Evolutionary conservation across 169 alveolate species (phyloP).

Genomic region (Plasmodium ovale): DNA sequence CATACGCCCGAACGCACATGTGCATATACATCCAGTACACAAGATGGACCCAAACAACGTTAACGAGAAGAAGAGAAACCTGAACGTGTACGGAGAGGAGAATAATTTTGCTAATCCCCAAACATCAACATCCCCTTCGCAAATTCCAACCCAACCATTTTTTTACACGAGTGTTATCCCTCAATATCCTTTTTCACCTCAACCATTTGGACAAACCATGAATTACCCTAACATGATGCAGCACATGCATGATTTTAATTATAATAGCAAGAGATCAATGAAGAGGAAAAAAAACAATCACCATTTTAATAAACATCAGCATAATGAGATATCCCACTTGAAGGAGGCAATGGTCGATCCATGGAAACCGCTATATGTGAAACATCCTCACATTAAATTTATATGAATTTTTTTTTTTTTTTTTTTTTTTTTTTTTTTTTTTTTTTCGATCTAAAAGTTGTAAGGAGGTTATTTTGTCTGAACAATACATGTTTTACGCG

Average conservation of each 20-base stretch:
- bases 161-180: constrained; percentile 2
- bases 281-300: constrained; percentile 43
- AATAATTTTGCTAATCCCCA: neutral
- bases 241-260: constrained; percentile 2
- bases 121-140: neutral
- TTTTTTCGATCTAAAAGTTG: no score
- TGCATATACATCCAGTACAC: neutral
- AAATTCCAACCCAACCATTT: neutral
- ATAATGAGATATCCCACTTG: neutral
- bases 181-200: constrained; percentile 14
- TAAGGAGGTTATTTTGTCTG: no score
- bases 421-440: no score
- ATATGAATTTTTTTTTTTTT: neutral
- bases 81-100: neutral
- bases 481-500: no score
- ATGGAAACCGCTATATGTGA: constrained; percentile 47
- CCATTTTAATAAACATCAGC: constrained; percentile 7
- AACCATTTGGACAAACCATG: constrained; percentile 3
- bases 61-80: constrained; percentile 49
- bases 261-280: constrained; percentile 21
- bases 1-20: neutral
- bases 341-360: constrained; percentile 54
- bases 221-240: constrained; percentile 22
- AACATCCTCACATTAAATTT: constrained; percentile 47
- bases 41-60: constrained; percentile 25